Evolutionary conservation across 2,329 filamentous ascomycete species (phyloP).

Genomic region (Rachicladosporium sp.): DNA sequence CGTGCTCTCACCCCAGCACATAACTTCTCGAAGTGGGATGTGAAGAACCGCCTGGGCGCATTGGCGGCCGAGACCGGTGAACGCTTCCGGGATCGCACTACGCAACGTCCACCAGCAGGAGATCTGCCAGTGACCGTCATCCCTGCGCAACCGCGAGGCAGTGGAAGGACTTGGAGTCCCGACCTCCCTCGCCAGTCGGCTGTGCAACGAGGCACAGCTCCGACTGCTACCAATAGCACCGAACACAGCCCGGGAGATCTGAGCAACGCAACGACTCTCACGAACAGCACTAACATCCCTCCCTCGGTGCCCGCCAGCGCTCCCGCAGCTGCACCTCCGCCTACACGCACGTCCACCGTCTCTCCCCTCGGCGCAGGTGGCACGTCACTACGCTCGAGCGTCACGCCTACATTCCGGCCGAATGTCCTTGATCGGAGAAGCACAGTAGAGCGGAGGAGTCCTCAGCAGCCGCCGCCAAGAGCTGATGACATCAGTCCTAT

Average conservation of each 20-base stretch:
- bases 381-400: neutral
- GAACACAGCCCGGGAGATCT: slow-evolving; percentile 3
- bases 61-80: slow-evolving; percentile 37
- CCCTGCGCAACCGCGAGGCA: slow-evolving; percentile 42
- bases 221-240: too few species aligned
- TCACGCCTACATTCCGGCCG: neutral
- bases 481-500: slow-evolving; percentile 20
- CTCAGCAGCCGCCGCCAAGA: slow-evolving; percentile 12
- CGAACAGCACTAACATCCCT: slow-evolving; percentile 4
- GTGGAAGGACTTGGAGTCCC: slow-evolving; percentile 43
- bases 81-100: slow-evolving; percentile 29
- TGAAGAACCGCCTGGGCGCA: slow-evolving; percentile 34
- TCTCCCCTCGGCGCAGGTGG: slow-evolving; percentile 5
- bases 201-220: too few species aligned
- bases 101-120: slow-evolving; percentile 22
- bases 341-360: neutral
- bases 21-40: slow-evolving; percentile 31
- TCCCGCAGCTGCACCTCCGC: neutral
- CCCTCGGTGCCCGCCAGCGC: neutral
- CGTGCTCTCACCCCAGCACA: slow-evolving; percentile 27
- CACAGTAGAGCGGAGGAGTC: neutral
- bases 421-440: neutral
- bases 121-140: slow-evolving; percentile 48
- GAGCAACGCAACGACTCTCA: slow-evolving; percentile 9
- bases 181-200: slow-evolving; percentile 3